These are phyloP conservation scores for Orychophragmus violaceus DNA, from an alignment of 345 rosid species.

Conservation along the genomic window DNA sequence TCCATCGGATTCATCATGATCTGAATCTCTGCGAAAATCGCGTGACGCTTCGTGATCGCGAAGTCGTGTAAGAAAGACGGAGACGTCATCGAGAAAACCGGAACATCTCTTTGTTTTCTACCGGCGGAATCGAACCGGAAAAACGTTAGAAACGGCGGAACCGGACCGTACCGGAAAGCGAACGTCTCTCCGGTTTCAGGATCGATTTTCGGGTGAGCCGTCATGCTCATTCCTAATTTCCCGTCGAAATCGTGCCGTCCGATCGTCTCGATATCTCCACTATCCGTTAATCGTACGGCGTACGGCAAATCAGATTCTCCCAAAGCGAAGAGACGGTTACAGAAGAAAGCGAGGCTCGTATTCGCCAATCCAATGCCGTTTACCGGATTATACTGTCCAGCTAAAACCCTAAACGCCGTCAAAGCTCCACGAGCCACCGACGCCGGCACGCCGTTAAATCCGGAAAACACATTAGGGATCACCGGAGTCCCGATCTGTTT, in stretches of 20 bases:
- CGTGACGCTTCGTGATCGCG: constrained; percentile 29
- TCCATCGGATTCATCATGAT: constrained; percentile 26
- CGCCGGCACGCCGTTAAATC: constrained; percentile 30
- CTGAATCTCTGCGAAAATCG: constrained; percentile 30
- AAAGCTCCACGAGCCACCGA: constrained; percentile 34
- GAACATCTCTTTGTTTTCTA: constrained; percentile 24
- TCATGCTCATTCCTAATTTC: constrained; percentile 30
- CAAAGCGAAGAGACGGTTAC: constrained; percentile 33
- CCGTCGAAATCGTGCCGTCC: constrained; percentile 35
- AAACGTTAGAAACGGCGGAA: constrained; percentile 31
- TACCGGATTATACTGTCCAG: constrained; percentile 29
- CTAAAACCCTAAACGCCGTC: constrained; percentile 20
- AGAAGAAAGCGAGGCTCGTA: constrained; percentile 30
- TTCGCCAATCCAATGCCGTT: constrained; percentile 36
- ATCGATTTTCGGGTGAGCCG: constrained; percentile 35
- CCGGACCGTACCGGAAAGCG: constrained; percentile 35
- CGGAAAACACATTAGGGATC: constrained; percentile 30
- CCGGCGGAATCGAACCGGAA: constrained; percentile 32
- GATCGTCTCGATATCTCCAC: constrained; percentile 29
- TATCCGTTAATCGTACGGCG: constrained; percentile 11
- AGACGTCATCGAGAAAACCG: constrained; percentile 31
- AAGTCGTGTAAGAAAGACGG: constrained; percentile 34
- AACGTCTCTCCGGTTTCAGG: constrained; percentile 27
- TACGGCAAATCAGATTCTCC: constrained; percentile 36
- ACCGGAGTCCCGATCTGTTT: constrained; percentile 26